A percentile compares a stretch with the other conserved stretches of the same genome.
phyloP scores from a whole-genome alignment of 805 yeast genomes.

The Crinitomyces ghanaensis region DNA sequence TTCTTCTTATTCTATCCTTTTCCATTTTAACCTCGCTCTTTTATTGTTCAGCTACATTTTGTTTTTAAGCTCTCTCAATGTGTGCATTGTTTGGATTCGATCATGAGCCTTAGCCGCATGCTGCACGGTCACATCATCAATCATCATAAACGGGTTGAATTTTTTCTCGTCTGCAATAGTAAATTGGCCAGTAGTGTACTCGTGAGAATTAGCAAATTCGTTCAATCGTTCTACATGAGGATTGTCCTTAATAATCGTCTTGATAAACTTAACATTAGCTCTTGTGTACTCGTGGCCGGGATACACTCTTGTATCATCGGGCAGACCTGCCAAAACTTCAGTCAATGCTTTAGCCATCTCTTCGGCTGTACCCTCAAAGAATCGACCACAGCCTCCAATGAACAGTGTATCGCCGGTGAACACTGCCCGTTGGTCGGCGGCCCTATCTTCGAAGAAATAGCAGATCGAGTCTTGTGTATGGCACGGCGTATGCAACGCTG shows the following conservation, averaged over 20 bases:
- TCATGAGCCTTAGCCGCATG: constrained; percentile 43
- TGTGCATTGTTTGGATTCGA: constrained; percentile 52
- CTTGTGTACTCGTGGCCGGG: constrained; percentile 96
- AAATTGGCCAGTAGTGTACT: constrained; percentile 73
- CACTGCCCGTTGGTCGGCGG: constrained; percentile 56
- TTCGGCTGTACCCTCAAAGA: constrained; percentile 79
- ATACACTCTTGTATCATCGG: constrained; percentile 60
- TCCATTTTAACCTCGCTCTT: too few species aligned
- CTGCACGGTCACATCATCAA: constrained; percentile 51
- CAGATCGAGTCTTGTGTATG: constrained; percentile 96
- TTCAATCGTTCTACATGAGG: constrained; percentile 45
- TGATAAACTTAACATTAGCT: constrained; percentile 68
- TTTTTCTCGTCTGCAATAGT: constrained; percentile 72
- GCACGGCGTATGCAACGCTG: constrained; percentile 91
- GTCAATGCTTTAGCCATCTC: constrained; percentile 72
- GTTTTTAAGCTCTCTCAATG: constrained; percentile 69
- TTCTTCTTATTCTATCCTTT: too few species aligned
- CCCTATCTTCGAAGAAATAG: constrained; percentile 58
- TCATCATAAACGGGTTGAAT: constrained; percentile 85
- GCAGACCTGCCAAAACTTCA: constrained; percentile 44
- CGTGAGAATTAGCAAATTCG: constrained; percentile 40
- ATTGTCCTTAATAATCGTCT: constrained; percentile 42
- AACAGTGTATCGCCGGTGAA: constrained; percentile 95
- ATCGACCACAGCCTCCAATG: constrained; percentile 91
- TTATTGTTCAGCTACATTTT: constrained; percentile 26